A percentile compares a stretch with the other conserved stretches of the same genome.
Conservation (phyloP, 352 stramenopile species). For the Elongisporangium undulatum region DNA sequence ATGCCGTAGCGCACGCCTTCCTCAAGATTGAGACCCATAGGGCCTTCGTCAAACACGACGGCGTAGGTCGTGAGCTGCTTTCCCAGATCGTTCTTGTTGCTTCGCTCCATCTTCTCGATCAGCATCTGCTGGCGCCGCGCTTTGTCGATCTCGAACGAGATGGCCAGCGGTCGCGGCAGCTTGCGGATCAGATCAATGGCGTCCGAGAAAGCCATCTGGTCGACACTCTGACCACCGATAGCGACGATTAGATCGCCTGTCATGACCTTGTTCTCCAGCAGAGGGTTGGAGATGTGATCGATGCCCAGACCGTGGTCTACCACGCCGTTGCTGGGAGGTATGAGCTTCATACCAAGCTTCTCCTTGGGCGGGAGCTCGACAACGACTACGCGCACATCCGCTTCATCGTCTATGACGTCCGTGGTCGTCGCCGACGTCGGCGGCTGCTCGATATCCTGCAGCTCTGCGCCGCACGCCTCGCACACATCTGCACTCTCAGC, state of each 20-base stretch:
- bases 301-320: constrained; percentile 80
- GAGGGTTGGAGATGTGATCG: constrained; percentile 84
- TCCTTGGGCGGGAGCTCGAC: constrained; percentile 82
- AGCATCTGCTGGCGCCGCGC: constrained; percentile 49
- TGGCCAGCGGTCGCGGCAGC: constrained; percentile 68
- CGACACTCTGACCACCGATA: constrained; percentile 70
- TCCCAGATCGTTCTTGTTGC: constrained; percentile 61
- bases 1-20: constrained; percentile 81
- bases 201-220: constrained; percentile 77
- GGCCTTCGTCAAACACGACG: constrained; percentile 81
- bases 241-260: constrained; percentile 80
- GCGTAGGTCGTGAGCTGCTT: constrained; percentile 77
- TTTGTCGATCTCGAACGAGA: constrained; percentile 81
- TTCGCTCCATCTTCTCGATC: constrained; percentile 45
- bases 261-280: constrained; percentile 79
- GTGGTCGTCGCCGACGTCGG: too few relatives aligned
- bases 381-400: constrained; percentile 36
- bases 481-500: too few relatives aligned
- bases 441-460: too few relatives aligned
- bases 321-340: constrained; percentile 76
- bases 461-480: too few relatives aligned
- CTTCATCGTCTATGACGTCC: constrained; percentile 1
- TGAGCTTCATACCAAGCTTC: constrained; percentile 84
- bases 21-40: constrained; percentile 81
- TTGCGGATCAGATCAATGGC: constrained; percentile 85